Percentiles rank a stretch among this genome's conserved stretches.
Evolutionary conservation across 2,329 filamentous ascomycete species (phyloP).

Genomic region (Scedosporium apiospermum): DNA sequence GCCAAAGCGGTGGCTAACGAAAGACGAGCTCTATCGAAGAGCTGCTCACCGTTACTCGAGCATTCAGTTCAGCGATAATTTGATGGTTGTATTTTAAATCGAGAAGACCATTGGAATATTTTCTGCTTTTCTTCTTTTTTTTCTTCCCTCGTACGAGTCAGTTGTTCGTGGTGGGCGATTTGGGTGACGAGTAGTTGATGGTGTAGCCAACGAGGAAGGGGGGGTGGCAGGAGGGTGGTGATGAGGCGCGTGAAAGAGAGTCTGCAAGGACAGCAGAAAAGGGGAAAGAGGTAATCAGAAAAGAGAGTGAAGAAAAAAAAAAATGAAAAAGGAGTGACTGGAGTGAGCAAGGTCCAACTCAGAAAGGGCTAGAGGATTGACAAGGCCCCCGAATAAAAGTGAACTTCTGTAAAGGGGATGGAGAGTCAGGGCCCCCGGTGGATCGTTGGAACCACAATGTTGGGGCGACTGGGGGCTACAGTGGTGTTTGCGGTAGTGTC

Average conservation of each 20-base stretch:
- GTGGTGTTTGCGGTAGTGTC: slow-evolving; percentile 8
- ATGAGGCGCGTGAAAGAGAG: not conserved
- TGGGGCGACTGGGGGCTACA: slow-evolving; percentile 13
- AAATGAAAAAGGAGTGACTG: slow-evolving; percentile 29
- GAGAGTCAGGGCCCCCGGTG: slow-evolving; percentile 7
- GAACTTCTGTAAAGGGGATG: slow-evolving; percentile 8
- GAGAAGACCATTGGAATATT: not conserved
- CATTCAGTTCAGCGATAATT: slow-evolving; percentile 3
- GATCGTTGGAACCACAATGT: slow-evolving; percentile 24
- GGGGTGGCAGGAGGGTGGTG: not conserved
- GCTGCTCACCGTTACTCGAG: slow-evolving; percentile 16
- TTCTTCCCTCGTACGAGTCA: not conserved
- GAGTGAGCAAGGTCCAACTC: slow-evolving; percentile 18
- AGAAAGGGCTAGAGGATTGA: slow-evolving; percentile 1
- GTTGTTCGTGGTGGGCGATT: not conserved
- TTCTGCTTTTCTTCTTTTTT: not conserved
- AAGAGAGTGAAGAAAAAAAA: slow-evolving; percentile 15
- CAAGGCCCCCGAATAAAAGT: not conserved
- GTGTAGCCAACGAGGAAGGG: not conserved
- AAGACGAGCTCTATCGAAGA: slow-evolving; percentile 24
- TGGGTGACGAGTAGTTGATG: not conserved
- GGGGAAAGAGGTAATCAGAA: slow-evolving; percentile 7
- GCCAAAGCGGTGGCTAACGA: slow-evolving; percentile 16
- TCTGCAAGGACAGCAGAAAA: slow-evolving; percentile 1
- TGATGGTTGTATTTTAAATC: not conserved